A percentile compares a stretch with the other conserved stretches of the same genome.
Conservation (phyloP, 2,329 filamentous ascomycete genomes). For the Colletotrichum sidae region DNA sequence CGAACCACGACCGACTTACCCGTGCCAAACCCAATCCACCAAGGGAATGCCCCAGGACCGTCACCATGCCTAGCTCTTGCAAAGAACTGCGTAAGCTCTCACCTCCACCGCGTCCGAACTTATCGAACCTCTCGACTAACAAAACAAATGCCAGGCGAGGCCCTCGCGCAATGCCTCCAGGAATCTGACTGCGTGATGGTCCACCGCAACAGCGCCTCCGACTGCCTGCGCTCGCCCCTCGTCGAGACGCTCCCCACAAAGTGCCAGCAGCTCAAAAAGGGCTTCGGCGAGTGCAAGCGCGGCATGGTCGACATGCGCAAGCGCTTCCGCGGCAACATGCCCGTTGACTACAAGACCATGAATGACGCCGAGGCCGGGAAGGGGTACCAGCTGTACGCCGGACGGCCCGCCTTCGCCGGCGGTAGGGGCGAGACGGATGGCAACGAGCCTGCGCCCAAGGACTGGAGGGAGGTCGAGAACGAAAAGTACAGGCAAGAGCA, state of each 20-base stretch:
- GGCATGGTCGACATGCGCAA: slow-evolving; percentile 99
- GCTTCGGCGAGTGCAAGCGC: slow-evolving; percentile 94
- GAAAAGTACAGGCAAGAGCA: slow-evolving; percentile 64
- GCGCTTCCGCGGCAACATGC: slow-evolving; percentile 93
- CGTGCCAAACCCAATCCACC: slow-evolving; percentile 6
- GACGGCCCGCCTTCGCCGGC: slow-evolving; percentile 75
- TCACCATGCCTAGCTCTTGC: slow-evolving; percentile 91
- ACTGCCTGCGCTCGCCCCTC: slow-evolving; percentile 88
- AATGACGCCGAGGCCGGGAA: slow-evolving; percentile 70
- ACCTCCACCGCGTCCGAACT: neutral
- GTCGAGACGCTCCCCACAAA: slow-evolving; percentile 83
- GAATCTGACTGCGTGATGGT: slow-evolving; percentile 97
- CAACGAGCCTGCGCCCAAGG: slow-evolving; percentile 70
- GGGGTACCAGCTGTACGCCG: slow-evolving; percentile 82
- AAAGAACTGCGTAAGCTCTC: slow-evolving; percentile 87
- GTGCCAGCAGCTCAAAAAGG: slow-evolving; percentile 93
- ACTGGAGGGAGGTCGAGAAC: slow-evolving; percentile 75
- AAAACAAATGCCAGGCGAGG: slow-evolving; percentile 72
- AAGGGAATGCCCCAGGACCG: slow-evolving; percentile 34
- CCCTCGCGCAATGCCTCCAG: slow-evolving; percentile 93
- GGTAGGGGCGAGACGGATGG: slow-evolving; percentile 74
- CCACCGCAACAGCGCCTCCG: slow-evolving; percentile 84
- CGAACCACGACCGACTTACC: slow-evolving; percentile 21
- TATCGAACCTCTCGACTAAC: neutral
- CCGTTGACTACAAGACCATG: slow-evolving; percentile 74